Evolutionary conservation across 352 stramenopile genomes (phyloP).

Genomic region (Pythium grandisporangium): DNA sequence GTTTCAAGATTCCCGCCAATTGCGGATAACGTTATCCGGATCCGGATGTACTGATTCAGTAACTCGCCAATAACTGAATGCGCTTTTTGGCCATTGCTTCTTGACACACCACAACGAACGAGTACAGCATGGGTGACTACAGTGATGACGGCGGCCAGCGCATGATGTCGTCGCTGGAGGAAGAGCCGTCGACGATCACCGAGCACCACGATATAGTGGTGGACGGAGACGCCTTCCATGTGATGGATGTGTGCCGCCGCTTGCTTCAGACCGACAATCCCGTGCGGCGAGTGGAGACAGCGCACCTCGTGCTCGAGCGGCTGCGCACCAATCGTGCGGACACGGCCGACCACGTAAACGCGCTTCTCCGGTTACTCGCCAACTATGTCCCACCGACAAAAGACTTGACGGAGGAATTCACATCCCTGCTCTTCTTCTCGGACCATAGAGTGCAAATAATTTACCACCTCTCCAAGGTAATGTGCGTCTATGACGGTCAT

Average conservation of each 20-base stretch:
- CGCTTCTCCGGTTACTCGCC: conserved; percentile 60
- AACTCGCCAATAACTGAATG: too few species aligned
- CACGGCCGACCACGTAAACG: conserved; percentile 58
- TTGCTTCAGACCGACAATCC: conserved; percentile 39
- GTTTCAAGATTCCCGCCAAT: too few species aligned
- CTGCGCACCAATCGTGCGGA: conserved; percentile 38
- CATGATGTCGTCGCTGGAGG: conserved; percentile 10
- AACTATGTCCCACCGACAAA: conserved; percentile 63
- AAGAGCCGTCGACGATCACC: too few species aligned
- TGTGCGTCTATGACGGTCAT: background rate
- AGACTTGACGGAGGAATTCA: conserved; percentile 61
- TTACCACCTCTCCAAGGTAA: conserved; percentile 69
- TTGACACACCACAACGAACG: too few species aligned
- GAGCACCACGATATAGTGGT: conserved; percentile 35
- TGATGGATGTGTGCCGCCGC: conserved; percentile 36
- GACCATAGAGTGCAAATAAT: conserved; percentile 72
- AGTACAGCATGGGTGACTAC: too few species aligned
- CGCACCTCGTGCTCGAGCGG: conserved; percentile 59
- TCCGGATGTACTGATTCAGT: too few species aligned
- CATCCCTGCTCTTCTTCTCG: conserved; percentile 62
- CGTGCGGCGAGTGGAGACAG: conserved; percentile 29
- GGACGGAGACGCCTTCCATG: conserved; percentile 30
- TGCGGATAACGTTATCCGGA: too few species aligned
- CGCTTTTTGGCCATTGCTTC: too few species aligned
- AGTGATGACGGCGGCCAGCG: background rate